phyloP scores from a whole-genome alignment of 257 asterid species.

The Solanum ahanhuiri region DNA sequence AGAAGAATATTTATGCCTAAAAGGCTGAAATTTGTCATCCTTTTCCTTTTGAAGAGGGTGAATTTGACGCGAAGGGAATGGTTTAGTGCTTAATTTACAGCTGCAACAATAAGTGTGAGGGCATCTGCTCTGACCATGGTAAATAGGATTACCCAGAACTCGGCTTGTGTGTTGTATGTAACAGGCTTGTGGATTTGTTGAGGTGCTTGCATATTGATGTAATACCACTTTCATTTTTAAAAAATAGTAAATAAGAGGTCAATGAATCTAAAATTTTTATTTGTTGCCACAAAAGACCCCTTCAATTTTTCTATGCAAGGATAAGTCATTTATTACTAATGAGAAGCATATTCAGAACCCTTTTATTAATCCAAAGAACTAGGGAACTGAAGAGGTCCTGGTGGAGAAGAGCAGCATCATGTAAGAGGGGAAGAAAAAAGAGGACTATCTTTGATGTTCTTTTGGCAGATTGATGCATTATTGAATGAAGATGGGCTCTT shows the following conservation, averaged over 20 bases:
- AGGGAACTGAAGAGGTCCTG: background rate
- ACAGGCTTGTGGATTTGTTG: background rate
- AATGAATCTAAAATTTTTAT: background rate
- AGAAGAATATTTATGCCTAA: background rate
- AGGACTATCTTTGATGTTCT: background rate
- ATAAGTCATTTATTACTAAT: background rate
- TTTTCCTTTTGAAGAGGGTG: background rate
- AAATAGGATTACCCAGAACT: background rate
- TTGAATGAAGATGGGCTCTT: background rate
- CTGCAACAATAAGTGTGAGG: background rate
- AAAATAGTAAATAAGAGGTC: background rate
- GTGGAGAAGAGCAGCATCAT: background rate
- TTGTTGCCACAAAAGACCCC: background rate
- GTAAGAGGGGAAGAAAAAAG: background rate
- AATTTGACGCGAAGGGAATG: background rate
- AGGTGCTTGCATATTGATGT: background rate
- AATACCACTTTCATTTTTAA: background rate
- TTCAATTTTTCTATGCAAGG: background rate
- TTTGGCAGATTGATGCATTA: background rate
- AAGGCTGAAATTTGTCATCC: background rate
- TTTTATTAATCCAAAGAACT: background rate
- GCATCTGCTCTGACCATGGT: background rate
- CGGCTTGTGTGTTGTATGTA: background rate
- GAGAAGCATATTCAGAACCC: background rate
- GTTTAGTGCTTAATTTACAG: background rate